These are phyloP conservation scores for Starmerella bombicola DNA, from an alignment of 805 yeast species.

Conservation along the genomic window DNA sequence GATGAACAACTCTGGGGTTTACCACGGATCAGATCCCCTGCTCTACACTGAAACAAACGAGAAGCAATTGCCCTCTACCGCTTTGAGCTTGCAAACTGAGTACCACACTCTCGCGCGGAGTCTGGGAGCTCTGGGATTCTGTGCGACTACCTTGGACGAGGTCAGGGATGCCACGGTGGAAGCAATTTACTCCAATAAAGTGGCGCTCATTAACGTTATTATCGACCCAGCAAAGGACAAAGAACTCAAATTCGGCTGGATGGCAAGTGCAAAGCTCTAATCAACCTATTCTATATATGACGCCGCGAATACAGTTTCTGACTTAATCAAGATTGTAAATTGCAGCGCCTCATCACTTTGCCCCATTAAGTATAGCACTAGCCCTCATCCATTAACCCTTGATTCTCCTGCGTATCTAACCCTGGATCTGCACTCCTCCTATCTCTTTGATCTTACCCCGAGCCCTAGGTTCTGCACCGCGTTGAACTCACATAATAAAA, in stretches of 20 bases:
- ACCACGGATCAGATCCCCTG: conserved; percentile 43
- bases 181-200: conserved; percentile 31
- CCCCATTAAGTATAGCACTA: too few species aligned
- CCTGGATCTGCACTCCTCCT: too few species aligned
- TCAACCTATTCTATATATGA: too few species aligned
- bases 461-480: too few species aligned
- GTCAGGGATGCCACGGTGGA: conserved; percentile 28
- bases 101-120: conserved; percentile 46
- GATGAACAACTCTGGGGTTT: conserved; percentile 66
- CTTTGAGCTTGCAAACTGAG: conserved; percentile 42
- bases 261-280: conserved; percentile 35
- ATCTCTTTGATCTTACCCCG: too few species aligned
- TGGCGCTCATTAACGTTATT: conserved; percentile 46
- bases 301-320: too few species aligned
- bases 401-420: too few species aligned
- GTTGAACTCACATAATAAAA: too few species aligned
- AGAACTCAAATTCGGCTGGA: conserved; percentile 57
- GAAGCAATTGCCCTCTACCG: conserved; percentile 43
- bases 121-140: conserved; percentile 45
- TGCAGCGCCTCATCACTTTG: too few species aligned
- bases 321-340: too few species aligned
- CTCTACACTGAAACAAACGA: conserved; percentile 19
- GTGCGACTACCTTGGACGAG: conserved; percentile 35
- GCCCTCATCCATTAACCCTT: too few species aligned
- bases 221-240: conserved; percentile 46